Base-by-base conservation (phyloP, 2,329 filamentous ascomycete genomes). In the Xylaria multiplex region DNA sequence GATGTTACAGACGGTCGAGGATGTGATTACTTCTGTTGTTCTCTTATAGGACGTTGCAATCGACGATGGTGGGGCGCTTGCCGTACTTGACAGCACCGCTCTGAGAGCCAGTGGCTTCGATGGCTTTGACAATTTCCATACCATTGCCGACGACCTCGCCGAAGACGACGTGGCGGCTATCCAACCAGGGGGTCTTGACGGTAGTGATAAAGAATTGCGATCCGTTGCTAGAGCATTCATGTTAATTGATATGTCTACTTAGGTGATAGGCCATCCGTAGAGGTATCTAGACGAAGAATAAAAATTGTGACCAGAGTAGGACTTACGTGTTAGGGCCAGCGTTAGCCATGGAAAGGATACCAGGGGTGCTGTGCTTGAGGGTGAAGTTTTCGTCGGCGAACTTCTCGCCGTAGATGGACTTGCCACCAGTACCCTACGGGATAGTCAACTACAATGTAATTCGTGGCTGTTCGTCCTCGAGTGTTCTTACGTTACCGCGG, bases 181-280 rank as follows among this genome's bases (percentile, higher is more conserved):
- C 87, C 73, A 96, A 86, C 86, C 97, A 97, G 62, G 90, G 90
- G 67, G 96, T 98, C 67, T 90, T 86, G 57, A 97, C 93, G 63
- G 95, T 98, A 76, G 95, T 98, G 79, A 98, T 84, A 86, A 98
- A 98, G 87, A 98, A 98, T 82, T 98, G 95, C 58, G 93, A 97
- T 76, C 96, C 96, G 84, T 99, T 99, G 81, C 96, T 97, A 69
- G 82, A 82, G 30, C 27, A 45, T 8, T 27, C 13, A 45, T 22
- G 57, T 70, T 49, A 70, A 32, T 45, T 11, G 24, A 27, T 2
- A 45, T 54, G 22, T 35, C 56, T 42, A 7, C 16, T 54, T 16
- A 16, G 1, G 30, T 9, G 24, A 16, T 35, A 32, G 30, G 24
- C 4, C 19, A 42, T 27, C 43, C n/a, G 19, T 16, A 22, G 19